A percentile compares a stretch with the other conserved stretches of the same genome.
Evolutionary conservation across 2,329 filamentous ascomycete genomes (phyloP).

Genomic region (Alternaria hordeiaustralica): DNA sequence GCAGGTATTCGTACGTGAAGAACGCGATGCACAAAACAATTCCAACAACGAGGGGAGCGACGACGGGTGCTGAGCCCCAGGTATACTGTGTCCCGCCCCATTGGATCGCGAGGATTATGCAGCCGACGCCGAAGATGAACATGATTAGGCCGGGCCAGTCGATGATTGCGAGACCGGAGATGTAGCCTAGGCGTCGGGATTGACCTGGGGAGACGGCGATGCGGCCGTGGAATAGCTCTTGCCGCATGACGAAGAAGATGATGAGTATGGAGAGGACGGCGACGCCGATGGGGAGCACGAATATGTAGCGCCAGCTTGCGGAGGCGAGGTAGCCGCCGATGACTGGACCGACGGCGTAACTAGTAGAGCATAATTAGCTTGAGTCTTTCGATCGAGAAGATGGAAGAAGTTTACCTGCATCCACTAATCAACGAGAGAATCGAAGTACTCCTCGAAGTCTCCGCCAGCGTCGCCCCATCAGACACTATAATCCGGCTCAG

Average conservation of each 20-base stretch:
- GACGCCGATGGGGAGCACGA: conserved; percentile 58
- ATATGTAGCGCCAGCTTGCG: conserved; percentile 70
- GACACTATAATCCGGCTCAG: conserved; percentile 68
- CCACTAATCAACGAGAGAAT: conserved; percentile 70
- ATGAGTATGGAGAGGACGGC: conserved; percentile 58
- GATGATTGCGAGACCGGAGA: conserved; percentile 54
- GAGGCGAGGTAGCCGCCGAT: conserved; percentile 65
- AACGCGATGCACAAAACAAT: conserved; percentile 56
- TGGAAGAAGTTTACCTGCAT: conserved; percentile 45
- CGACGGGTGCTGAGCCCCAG: conserved; percentile 63
- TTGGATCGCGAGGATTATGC: conserved; percentile 47
- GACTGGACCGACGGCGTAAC: conserved; percentile 67
- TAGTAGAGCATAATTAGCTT: not conserved
- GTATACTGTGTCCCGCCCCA: conserved; percentile 67
- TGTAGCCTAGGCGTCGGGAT: conserved; percentile 44
- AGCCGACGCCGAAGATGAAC: conserved; percentile 44
- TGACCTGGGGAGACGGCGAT: conserved; percentile 45
- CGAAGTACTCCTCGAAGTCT: conserved; percentile 71
- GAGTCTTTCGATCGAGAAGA: too few relatives aligned
- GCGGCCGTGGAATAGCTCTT: conserved; percentile 63
- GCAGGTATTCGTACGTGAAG: conserved; percentile 60
- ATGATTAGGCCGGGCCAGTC: conserved; percentile 45
- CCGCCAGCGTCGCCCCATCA: conserved; percentile 71
- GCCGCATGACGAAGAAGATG: conserved; percentile 63
- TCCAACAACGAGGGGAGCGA: conserved; percentile 63